These are phyloP conservation scores for Phalaenopsis hybrid DNA, from an alignment of 116 monocot genomes.

Conservation along the genomic window DNA sequence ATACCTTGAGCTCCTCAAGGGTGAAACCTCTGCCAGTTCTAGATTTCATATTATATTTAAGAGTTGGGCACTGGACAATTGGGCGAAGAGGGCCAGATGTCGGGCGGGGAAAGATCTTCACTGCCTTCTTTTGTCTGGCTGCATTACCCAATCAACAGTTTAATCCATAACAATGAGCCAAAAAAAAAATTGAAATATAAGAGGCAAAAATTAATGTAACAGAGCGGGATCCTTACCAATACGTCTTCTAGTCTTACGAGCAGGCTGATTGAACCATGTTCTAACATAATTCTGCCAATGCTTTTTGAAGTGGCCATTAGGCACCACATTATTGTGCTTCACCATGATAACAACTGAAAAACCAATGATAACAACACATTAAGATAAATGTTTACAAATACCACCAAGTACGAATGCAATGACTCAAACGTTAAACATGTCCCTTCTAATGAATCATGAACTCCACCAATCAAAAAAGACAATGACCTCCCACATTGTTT, in stretches of 20 bases:
- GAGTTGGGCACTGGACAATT: constrained; percentile 32
- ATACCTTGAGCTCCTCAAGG: constrained; percentile 40
- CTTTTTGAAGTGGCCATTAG: constrained; percentile 25
- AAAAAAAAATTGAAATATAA: no score
- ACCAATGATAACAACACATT: neutral
- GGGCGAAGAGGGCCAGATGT: constrained; percentile 29
- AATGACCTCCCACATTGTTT: no score
- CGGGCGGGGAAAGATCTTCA: constrained; percentile 27
- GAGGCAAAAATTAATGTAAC: no score
- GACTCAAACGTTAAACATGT: no score
- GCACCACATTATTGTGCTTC: constrained; percentile 23
- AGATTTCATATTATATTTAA: constrained; percentile 41
- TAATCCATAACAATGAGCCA: neutral
- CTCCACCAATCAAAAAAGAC: no score
- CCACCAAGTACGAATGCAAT: no score
- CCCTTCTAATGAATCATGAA: no score
- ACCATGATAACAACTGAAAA: constrained; percentile 4
- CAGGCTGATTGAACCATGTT: constrained; percentile 44
- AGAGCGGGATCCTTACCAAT: constrained; percentile 15
- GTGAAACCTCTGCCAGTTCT: constrained; percentile 31
- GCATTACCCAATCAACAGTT: no score
- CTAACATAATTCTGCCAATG: constrained; percentile 39
- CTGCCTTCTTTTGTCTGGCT: constrained; percentile 19
- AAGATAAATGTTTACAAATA: neutral
- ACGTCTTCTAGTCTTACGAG: constrained; percentile 31